These are phyloP conservation scores for Stylosanthes scabra DNA, from an alignment of 331 rosid species.

Conservation along the genomic window DNA sequence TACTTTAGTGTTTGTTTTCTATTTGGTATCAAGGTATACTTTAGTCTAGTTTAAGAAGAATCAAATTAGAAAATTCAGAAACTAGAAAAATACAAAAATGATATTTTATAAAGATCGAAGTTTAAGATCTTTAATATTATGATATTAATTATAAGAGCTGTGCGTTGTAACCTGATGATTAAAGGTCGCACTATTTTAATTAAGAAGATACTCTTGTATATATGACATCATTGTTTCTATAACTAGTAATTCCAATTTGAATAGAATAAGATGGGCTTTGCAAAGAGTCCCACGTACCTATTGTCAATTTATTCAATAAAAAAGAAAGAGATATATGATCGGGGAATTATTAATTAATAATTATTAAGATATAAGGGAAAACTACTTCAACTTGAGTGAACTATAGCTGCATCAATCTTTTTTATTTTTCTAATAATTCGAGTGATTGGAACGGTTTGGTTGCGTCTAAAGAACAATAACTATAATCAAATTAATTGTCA, in stretches of 20 bases:
- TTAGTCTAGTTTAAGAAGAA: no score
- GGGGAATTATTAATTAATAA: not conserved
- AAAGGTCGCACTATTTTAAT: not conserved
- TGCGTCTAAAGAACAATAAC: slow-evolving; percentile 19
- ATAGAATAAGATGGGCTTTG: not conserved
- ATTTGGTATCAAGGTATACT: no score
- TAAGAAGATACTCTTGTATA: not conserved
- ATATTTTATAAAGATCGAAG: not conserved
- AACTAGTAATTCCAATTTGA: not conserved
- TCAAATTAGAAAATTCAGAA: no score
- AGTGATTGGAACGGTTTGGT: not conserved
- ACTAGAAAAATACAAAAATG: no score
- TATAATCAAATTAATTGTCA: slow-evolving; percentile 29
- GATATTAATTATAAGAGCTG: not conserved
- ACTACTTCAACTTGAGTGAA: not conserved
- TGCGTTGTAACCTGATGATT: not conserved
- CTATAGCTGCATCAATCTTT: not conserved
- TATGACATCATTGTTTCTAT: not conserved
- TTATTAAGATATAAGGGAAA: not conserved
- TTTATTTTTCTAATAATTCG: not conserved
- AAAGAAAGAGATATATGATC: no score
- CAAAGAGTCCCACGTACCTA: not conserved
- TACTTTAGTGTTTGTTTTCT: no score
- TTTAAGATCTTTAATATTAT: no score
- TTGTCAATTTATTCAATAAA: not conserved